phyloP scores from a whole-genome alignment of 2,329 filamentous ascomycete species.

The Leptographium lundbergii region DNA sequence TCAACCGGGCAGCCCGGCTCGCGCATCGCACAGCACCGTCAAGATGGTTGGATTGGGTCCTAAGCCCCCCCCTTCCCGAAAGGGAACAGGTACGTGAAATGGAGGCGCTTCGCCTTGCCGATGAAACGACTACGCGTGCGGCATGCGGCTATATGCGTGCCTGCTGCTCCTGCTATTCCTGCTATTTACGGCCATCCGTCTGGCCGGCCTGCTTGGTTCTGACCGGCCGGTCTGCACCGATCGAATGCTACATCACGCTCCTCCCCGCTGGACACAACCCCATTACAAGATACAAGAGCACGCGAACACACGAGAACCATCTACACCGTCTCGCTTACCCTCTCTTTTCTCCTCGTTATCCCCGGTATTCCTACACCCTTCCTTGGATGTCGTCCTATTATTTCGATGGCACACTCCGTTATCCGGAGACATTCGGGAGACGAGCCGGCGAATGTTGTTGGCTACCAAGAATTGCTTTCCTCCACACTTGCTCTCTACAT shows the following conservation, averaged over 20 bases:
- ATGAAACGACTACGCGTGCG: neutral
- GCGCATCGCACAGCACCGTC: neutral
- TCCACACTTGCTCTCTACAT: neutral
- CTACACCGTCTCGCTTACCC: neutral
- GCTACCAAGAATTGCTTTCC: neutral
- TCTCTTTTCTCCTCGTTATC: neutral
- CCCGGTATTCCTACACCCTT: neutral
- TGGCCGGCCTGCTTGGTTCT: neutral
- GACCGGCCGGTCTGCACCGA: neutral
- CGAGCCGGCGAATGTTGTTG: neutral
- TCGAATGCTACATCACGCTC: neutral
- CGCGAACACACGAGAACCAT: neutral
- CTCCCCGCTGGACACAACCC: neutral
- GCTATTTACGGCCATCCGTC: neutral
- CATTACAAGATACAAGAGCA: neutral
- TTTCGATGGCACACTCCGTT: neutral
- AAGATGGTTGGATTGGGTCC: conserved; percentile 53
- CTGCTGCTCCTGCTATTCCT: neutral
- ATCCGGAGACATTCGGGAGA: neutral
- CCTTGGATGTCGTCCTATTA: neutral
- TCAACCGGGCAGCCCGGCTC: neutral
- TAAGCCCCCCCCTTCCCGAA: conserved; percentile 50
- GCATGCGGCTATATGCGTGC: neutral
- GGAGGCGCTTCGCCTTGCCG: neutral
- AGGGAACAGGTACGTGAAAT: conserved; percentile 22